Percentiles rank a stretch among this genome's conserved stretches.
Conservation (phyloP, 1,284 basidiomycete genomes). For the Pisolithus thermaeus region DNA sequence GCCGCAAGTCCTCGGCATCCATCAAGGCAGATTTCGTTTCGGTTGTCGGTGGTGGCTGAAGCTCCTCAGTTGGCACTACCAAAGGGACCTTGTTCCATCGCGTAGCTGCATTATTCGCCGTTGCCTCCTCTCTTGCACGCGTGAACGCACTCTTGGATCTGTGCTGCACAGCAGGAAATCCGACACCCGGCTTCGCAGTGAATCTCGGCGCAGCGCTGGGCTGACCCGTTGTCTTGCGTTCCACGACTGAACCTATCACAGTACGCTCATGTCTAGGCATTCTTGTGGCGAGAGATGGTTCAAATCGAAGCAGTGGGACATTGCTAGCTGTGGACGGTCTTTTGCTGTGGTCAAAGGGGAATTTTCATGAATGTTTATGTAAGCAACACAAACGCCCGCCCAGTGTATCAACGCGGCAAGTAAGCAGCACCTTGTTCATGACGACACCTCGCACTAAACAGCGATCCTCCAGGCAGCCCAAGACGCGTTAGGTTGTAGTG, state of each 20-base stretch:
- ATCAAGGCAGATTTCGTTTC: too few species aligned
- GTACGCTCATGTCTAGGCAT: not conserved
- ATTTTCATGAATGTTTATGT: not conserved
- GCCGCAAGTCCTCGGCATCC: too few species aligned
- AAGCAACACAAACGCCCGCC: not conserved
- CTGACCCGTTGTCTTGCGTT: constrained; percentile 38
- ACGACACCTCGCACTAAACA: too few species aligned
- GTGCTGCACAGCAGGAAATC: constrained; percentile 59
- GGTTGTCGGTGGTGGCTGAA: too few species aligned
- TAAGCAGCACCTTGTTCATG: too few species aligned
- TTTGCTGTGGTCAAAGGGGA: not conserved
- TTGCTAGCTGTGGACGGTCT: not conserved
- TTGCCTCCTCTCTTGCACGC: too few species aligned
- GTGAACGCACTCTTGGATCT: constrained; percentile 32
- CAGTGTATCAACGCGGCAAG: too few species aligned
- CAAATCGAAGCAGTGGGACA: not conserved
- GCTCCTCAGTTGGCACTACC: too few species aligned
- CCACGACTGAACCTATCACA: constrained; percentile 54
- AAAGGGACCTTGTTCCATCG: too few species aligned
- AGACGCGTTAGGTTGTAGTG: too few species aligned
- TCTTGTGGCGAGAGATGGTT: not conserved
- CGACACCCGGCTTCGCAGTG: constrained; percentile 30
- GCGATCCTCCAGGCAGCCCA: too few species aligned
- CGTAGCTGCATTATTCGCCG: too few species aligned
- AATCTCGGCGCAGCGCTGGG: constrained; percentile 27